A percentile compares a stretch with the other conserved stretches of the same genome.
Evolutionary conservation across 2,329 filamentous ascomycete genomes (phyloP).

Genomic region (Cercospora zeae-maydis): DNA sequence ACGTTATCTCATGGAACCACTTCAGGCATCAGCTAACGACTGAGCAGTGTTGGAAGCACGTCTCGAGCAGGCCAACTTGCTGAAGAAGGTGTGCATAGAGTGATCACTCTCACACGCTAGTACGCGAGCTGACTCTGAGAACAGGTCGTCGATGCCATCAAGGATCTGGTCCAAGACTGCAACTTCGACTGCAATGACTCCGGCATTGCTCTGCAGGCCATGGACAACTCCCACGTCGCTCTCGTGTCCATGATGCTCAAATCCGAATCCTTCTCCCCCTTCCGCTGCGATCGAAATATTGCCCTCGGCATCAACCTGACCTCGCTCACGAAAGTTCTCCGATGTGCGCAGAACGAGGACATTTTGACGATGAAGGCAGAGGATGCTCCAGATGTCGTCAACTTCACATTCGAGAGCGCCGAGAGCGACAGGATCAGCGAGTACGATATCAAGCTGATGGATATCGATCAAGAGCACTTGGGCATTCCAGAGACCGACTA

Average conservation of each 20-base stretch:
- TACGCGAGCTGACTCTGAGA: conserved; percentile 20
- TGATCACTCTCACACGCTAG: no score
- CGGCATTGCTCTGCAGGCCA: conserved; percentile 94
- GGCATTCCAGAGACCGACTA: conserved; percentile 99
- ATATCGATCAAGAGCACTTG: conserved; percentile 99
- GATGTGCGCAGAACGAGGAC: conserved; percentile 89
- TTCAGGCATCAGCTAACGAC: conserved; percentile 19
- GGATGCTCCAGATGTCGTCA: conserved; percentile 91
- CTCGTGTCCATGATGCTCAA: conserved; percentile 99
- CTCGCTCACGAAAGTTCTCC: conserved; percentile 95
- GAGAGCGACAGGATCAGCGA: conserved; percentile 90
- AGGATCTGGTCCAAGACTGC: conserved; percentile 98
- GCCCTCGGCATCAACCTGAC: conserved; percentile 95
- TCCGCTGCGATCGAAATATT: conserved; percentile 98
- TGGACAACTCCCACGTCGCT: conserved; percentile 99
- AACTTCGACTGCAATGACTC: conserved; percentile 99
- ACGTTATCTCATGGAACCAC: neutral
- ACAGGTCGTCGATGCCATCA: conserved; percentile 97
- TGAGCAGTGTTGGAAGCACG: conserved; percentile 86
- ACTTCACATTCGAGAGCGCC: conserved; percentile 89
- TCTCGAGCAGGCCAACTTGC: conserved; percentile 84
- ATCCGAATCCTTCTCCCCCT: conserved; percentile 88
- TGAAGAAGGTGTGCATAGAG: conserved; percentile 75
- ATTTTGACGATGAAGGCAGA: conserved; percentile 96
- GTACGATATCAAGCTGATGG: conserved; percentile 99